Evolutionary conservation across 139 green algal genomes (phyloP), one percentile per base, ranked within the genome.

Genomic region (Astrephomene gubernaculifera): DNA sequence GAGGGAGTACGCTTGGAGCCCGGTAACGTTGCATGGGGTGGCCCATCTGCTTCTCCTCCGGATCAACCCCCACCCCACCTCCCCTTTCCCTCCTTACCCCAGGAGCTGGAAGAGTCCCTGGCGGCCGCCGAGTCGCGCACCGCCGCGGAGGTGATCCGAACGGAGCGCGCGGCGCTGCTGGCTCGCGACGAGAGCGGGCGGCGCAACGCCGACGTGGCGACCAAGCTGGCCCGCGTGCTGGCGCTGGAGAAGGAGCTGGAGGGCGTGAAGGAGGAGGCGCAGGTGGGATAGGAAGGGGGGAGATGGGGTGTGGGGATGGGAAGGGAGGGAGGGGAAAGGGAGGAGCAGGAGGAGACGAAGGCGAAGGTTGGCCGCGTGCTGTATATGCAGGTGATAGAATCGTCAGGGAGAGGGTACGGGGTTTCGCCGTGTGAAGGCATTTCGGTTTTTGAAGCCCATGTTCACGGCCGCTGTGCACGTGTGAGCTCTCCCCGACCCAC

Each of bases 201-300:
- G 17, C 73, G 68, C 68, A 88, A 75, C 25, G 68, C 63, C 9
- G 85, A 92, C 1, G 79, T 45, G 3, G 81, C 85, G 14, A 63
- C 79, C 67, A 89, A 88, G 65, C 64, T 93, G 63, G n/a, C 43
- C 19, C 78, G 86, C 9, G 61, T 91, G 35, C 68, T 93, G 45
- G 73, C 45, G 64, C 84, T 94, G 54, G 79, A 94, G 82, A 68
- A 83, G 81, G 82, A 92, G 84, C 81, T 94, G 70, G 71, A 79
- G 75, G 84, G 79, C 12, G 65, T 78, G 35, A 33, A 35, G 35
- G 79, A 86, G 22, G 79, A 86, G 64, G 79, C 79, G 44, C 39
- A 68, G 79, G 79, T 86, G 79, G 19, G 71, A 9, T 57, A 25
- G 49, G 49, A n/a, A n/a, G n/a, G n/a, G n/a, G n/a, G n/a, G n/a